A percentile compares a stretch with the other conserved stretches of the same genome.
Conservation (phyloP, 495 filamentous ascomycete species). For the Astrocystis sublimbata region DNA sequence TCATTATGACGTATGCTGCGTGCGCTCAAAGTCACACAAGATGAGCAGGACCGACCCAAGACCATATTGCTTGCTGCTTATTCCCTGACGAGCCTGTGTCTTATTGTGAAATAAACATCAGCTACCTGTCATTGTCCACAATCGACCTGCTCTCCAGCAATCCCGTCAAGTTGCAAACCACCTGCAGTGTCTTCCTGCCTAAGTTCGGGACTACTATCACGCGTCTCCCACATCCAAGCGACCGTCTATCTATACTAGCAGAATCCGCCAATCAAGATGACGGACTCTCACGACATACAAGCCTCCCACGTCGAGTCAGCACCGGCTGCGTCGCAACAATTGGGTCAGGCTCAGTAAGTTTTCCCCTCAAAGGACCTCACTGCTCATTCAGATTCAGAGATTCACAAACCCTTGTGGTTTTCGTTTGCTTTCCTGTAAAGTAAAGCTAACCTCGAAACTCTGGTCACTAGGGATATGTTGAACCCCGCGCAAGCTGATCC, state of each 20-base stretch:
- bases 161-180: not conserved
- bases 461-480: conserved; percentile 22
- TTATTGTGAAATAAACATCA: not conserved
- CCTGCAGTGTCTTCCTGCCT: not conserved
- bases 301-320: conserved; percentile 24
- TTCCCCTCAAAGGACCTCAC: not conserved
- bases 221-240: not conserved
- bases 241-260: not conserved
- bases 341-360: conserved; percentile 27
- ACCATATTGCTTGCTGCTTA: not conserved
- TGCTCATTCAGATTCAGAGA: not conserved
- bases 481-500: conserved; percentile 22
- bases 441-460: not conserved
- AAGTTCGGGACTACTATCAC: not conserved
- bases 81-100: not conserved
- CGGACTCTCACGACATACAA: conserved; percentile 23
- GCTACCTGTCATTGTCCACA: not conserved
- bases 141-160: not conserved
- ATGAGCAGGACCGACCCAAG: no score
- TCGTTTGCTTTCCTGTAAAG: not conserved
- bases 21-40: no score
- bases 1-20: no score
- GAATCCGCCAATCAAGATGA: conserved; percentile 20
- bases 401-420: not conserved
- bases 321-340: conserved; percentile 22